Conservation (phyloP, 1,139 yeast species). For the Meyerozyma carpophila region DNA sequence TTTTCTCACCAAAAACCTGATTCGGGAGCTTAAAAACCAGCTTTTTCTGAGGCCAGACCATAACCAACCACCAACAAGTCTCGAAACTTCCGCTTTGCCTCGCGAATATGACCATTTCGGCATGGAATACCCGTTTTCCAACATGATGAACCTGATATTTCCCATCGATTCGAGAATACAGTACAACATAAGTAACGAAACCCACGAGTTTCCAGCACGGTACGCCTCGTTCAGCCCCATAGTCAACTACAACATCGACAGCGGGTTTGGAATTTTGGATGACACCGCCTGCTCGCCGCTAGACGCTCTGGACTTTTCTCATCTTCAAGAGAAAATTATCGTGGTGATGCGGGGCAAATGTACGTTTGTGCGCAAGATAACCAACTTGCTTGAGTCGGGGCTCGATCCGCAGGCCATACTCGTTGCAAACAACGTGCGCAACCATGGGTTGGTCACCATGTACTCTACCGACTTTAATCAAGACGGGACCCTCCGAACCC, state of each 20-base stretch:
- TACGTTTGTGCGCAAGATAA: slow-evolving; percentile 37
- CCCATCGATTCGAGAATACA: slow-evolving; percentile 35
- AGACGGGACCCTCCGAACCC: slow-evolving; percentile 29
- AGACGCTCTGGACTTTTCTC: slow-evolving; percentile 9
- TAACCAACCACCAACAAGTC: neutral
- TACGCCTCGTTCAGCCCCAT: slow-evolving; percentile 43
- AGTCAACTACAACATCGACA: slow-evolving; percentile 18
- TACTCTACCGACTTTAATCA: slow-evolving; percentile 35
- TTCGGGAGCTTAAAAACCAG: slow-evolving; percentile 19
- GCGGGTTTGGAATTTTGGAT: slow-evolving; percentile 23
- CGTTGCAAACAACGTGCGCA: slow-evolving; percentile 40
- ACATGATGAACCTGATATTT: slow-evolving; percentile 35
- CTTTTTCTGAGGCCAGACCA: slow-evolving; percentile 7
- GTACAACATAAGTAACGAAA: slow-evolving; percentile 20
- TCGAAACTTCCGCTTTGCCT: neutral
- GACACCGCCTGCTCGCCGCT: slow-evolving; percentile 24
- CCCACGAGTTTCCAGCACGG: slow-evolving; percentile 26
- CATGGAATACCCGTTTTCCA: slow-evolving; percentile 32
- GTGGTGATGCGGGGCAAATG: slow-evolving; percentile 38
- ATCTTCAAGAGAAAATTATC: slow-evolving; percentile 21
- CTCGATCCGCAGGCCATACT: slow-evolving; percentile 30
- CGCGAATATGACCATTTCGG: slow-evolving; percentile 11
- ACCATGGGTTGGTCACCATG: slow-evolving; percentile 38
- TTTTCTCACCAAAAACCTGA: slow-evolving; percentile 21
- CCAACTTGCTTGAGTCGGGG: slow-evolving; percentile 23